Percentiles rank a stretch among this genome's conserved stretches.
phyloP scores from a whole-genome alignment of 176 grass and related monocot species.

The Oryza nivara region DNA sequence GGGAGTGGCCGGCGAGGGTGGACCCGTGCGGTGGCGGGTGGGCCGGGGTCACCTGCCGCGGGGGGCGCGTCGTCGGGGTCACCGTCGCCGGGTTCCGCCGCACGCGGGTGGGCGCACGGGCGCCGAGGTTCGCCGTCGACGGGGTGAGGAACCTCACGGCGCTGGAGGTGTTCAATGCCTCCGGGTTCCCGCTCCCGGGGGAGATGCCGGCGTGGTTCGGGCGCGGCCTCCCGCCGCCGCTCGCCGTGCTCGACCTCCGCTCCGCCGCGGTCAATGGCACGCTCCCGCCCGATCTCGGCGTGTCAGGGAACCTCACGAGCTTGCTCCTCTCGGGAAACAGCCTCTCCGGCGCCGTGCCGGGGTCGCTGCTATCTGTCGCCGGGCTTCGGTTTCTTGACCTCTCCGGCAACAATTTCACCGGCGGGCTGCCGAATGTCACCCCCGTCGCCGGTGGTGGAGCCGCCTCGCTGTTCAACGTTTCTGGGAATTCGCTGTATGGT shows the following conservation, averaged over 20 bases:
- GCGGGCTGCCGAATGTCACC: slow-evolving; percentile 38
- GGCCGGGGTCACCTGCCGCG: slow-evolving; percentile 62
- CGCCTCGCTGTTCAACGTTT: slow-evolving; percentile 56
- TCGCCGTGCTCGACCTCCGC: slow-evolving; percentile 69
- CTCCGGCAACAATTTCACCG: slow-evolving; percentile 73
- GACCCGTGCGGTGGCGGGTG: slow-evolving; percentile 62
- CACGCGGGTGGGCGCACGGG: slow-evolving; percentile 40
- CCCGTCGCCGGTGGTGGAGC: background rate
- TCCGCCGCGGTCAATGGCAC: slow-evolving; percentile 49
- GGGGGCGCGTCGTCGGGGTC: slow-evolving; percentile 67
- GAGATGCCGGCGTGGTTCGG: slow-evolving; percentile 71
- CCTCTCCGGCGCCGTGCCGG: slow-evolving; percentile 54
- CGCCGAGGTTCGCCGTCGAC: slow-evolving; percentile 50
- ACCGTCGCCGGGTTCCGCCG: slow-evolving; percentile 67
- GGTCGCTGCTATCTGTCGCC: slow-evolving; percentile 40
- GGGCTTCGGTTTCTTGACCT: slow-evolving; percentile 62
- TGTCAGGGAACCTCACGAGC: slow-evolving; percentile 48
- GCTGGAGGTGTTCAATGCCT: slow-evolving; percentile 78
- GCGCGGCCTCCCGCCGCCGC: slow-evolving; percentile 32
- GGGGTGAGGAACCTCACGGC: slow-evolving; percentile 55
- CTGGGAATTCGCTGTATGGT: slow-evolving; percentile 73
- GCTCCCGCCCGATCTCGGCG: slow-evolving; percentile 61
- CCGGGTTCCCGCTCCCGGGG: slow-evolving; percentile 75
- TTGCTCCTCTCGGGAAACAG: slow-evolving; percentile 55
- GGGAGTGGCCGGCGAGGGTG: slow-evolving; percentile 64